Base-by-base conservation (phyloP, 805 yeast genomes). In the Clavispora asparagi region DNA sequence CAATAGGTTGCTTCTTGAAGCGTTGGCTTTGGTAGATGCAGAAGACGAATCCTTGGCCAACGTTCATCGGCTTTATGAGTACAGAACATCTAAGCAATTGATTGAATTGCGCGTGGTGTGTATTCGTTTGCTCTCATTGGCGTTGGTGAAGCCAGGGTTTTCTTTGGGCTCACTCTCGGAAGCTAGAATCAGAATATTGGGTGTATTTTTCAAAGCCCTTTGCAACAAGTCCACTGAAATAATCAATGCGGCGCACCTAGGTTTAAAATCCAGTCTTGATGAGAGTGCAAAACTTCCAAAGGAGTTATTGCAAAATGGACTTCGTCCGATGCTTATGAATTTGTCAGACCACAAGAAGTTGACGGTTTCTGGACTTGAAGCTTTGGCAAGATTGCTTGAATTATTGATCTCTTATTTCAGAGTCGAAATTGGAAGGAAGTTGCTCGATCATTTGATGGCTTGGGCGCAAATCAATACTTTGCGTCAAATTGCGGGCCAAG, bases 1-100 rank as follows among this genome's bases (percentile, higher is more conserved):
- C 48, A 86, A 84, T 48, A 71, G 99, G 44, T 70, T 95, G 46
- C 68, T 94, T 9, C 79, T 87, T 47, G 99, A 94, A 61, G 97
- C 97, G 0, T 73, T 92, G 46, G 96, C 96, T 0, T 70, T 94
- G 41, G 97, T 94, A 7, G 99, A 94, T 67, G 98, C 99, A 0
- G 99, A 94, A 47, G 99, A 94, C 63, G 97, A 92, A 57, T 87
- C 96, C 2, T 72, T 95, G 51, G 89, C 96, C 0, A 87, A 90
- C 51, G 87, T 89, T 0, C 95, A 87, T 57, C 77, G 94, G 31
- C 81, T 89, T 1, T 79, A 87, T 40, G 99, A 94, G 59, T 83
- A 90, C 59, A 77, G 89, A 46, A 91, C 97, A 0, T 77, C 96
- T 0, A 92, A 88, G 59, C 97, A 92, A 57, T 73, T 95, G 44